These are phyloP conservation scores for Paradendryphiella salina DNA, from an alignment of 2,329 filamentous ascomycete species.

Conservation along the genomic window DNA sequence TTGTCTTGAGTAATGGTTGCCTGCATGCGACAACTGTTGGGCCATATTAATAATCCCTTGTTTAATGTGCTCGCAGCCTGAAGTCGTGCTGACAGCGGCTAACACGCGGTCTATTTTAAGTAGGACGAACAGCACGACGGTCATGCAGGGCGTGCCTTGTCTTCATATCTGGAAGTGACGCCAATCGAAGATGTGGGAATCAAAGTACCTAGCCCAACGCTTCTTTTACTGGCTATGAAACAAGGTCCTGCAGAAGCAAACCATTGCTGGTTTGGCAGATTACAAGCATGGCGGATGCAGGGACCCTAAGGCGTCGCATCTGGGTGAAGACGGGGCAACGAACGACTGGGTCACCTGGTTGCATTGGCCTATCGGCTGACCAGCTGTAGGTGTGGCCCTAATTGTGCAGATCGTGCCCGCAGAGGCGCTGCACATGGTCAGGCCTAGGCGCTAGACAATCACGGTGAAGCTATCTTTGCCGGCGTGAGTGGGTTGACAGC, in stretches of 20 bases:
- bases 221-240: slow-evolving; percentile 32
- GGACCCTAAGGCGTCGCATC: slow-evolving; percentile 30
- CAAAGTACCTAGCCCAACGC: slow-evolving; percentile 31
- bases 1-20: too few relatives aligned
- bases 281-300: slow-evolving; percentile 40
- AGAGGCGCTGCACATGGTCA: slow-evolving; percentile 27
- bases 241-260: slow-evolving; percentile 25
- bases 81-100: slow-evolving; percentile 3
- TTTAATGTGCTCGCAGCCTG: slow-evolving; percentile 7
- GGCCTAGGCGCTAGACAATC: not conserved
- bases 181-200: slow-evolving; percentile 30
- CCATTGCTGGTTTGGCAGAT: slow-evolving; percentile 21
- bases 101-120: slow-evolving; percentile 15
- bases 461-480: too few relatives aligned
- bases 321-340: slow-evolving; percentile 28
- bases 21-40: too few relatives aligned
- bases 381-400: slow-evolving; percentile 27
- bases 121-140: slow-evolving; percentile 15
- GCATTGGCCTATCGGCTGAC: slow-evolving; percentile 44
- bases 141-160: slow-evolving; percentile 20
- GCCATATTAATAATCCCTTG: not conserved
- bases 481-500: slow-evolving; percentile 15
- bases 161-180: slow-evolving; percentile 14
- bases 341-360: slow-evolving; percentile 34
- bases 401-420: slow-evolving; percentile 37